A percentile compares a stretch with the other conserved stretches of the same genome.
Evolutionary conservation across 148 eudicot species (phyloP).

Genomic region (Cornus florida): DNA sequence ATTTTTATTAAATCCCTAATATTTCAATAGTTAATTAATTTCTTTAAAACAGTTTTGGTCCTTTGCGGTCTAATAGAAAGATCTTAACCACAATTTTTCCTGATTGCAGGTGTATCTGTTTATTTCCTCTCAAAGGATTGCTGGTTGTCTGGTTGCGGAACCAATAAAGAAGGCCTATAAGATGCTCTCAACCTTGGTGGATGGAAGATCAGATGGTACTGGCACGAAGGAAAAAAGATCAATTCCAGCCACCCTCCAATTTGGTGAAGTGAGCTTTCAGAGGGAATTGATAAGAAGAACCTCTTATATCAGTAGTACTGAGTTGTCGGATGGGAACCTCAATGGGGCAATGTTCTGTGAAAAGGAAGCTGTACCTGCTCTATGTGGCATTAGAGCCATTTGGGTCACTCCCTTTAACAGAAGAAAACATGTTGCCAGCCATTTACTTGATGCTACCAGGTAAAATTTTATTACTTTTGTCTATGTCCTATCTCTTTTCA

Average conservation of each 20-base stretch:
- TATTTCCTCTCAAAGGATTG: conserved; percentile 56
- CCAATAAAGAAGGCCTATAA: conserved; percentile 60
- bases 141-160: conserved; percentile 77
- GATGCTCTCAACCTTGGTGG: conserved; percentile 36
- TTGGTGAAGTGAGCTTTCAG: conserved; percentile 69
- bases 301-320: conserved; percentile 16
- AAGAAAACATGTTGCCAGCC: conserved; percentile 74
- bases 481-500: not conserved
- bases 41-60: not conserved
- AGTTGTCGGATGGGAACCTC: conserved; percentile 23
- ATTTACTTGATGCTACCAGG: conserved; percentile 87
- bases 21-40: not conserved
- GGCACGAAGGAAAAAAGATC: conserved; percentile 34
- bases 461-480: conserved; percentile 17
- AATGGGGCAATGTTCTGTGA: conserved; percentile 59
- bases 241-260: conserved; percentile 51
- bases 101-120: conserved; percentile 67
- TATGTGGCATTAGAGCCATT: conserved; percentile 86
- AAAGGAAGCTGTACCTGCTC: conserved; percentile 63
- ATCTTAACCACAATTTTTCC: not conserved
- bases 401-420: conserved; percentile 92
- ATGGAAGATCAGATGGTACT: conserved; percentile 10
- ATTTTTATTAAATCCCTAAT: no score
- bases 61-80: not conserved
- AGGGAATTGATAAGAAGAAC: conserved; percentile 57